Conservation (phyloP, 2,329 filamentous ascomycete species). For the Exophiala aquamarina region DNA sequence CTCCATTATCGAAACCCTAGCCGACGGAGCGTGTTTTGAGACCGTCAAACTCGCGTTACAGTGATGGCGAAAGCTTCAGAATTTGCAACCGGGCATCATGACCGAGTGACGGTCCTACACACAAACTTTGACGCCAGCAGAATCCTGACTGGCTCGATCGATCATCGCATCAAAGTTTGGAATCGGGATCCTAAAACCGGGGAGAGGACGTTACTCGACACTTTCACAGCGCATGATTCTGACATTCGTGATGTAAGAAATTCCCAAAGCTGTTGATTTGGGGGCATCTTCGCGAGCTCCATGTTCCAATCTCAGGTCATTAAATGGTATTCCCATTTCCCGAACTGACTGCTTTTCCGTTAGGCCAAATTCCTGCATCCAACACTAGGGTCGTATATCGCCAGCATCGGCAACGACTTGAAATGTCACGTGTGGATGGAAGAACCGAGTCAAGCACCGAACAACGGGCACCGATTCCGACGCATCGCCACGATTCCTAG, state of each 20-base stretch:
- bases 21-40: too few species aligned
- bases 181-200: constrained; percentile 74
- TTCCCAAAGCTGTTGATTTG: too few species aligned
- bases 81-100: constrained; percentile 47
- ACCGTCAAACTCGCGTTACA: too few species aligned
- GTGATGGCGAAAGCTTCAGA: constrained; percentile 32
- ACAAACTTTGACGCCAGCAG: constrained; percentile 93
- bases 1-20: too few species aligned
- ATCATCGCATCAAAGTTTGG: constrained; percentile 91
- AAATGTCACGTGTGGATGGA: constrained; percentile 92
- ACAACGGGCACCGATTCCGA: constrained; percentile 77
- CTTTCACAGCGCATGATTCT: constrained; percentile 85
- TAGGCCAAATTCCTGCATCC: constrained; percentile 93
- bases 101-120: constrained; percentile 78
- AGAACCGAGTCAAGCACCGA: constrained; percentile 74
- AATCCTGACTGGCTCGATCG: constrained; percentile 85
- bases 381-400: constrained; percentile 83
- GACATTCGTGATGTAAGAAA: constrained; percentile 78
- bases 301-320: too few species aligned
- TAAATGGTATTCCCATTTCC: neutral
- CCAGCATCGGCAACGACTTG: constrained; percentile 85
- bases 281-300: too few species aligned
- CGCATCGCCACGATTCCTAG: constrained; percentile 66
- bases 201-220: constrained; percentile 73
- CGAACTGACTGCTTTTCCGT: constrained; percentile 25